Evolutionary conservation across 129 eudicot genomes (phyloP), one percentile per base, ranked within the genome.

Genomic region (Smallanthus sonchifolius): DNA sequence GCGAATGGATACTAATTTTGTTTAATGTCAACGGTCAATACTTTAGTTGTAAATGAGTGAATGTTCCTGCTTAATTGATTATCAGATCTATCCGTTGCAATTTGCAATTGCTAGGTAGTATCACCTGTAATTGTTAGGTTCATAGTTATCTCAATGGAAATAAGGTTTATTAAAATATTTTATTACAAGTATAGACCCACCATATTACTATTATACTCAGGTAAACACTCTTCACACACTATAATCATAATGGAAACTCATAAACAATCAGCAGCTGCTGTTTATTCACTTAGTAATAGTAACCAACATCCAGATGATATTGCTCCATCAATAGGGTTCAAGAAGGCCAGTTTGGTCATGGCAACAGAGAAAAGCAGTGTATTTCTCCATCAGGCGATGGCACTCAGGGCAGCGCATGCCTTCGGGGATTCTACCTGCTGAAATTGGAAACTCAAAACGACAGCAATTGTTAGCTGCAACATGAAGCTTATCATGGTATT

Each of bases 381-480:
- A 80, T 65, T 87, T 87, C 67, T 87, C 96, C 98, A 92, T 92
- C n/a, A 61, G 39, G 2, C 87, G 82, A 2, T 76, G 85, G 47
- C 98, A 92, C 76, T 92, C 98, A 2, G 98, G 86, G 83, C 98
- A 92, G 15, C 82, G 84, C 84, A 92, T 84, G 42, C 61, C 74
- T 48, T 87, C 86, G 0, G 98, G 98, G 15, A 86, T 79, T 57
- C 84, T 83, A 2, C 87, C 95, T 1, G 91, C 79, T 10, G 75
- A 32, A 7, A 83, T 76, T 20, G 91, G 89, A 42, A 89, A 87
- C 72, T 87, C 88, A 37, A 92, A 83, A n/a, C 87, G 80, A 57
- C 82, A 81, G 55, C 96, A 92, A 16, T 80, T 83, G 20, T 71
- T 75, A 8, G 84, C 78, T 1, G 83, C 84, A 32, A 61, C 80